Evolutionary conservation across 148 eudicot species (phyloP).

Genomic region (Tetragonia tetragonoides): DNA sequence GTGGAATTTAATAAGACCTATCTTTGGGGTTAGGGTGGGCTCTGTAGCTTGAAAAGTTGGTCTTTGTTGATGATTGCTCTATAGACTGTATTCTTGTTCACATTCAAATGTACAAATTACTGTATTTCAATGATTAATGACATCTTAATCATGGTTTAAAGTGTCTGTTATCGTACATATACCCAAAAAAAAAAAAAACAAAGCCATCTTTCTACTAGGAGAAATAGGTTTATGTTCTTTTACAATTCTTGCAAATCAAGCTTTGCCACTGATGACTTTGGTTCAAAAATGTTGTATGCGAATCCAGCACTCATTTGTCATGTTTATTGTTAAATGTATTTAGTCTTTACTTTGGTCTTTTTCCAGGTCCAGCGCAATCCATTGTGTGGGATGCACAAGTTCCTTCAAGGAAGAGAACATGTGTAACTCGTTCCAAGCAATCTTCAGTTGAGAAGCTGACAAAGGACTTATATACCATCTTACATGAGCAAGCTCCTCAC

Average conservation of each 20-base stretch:
- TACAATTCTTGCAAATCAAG: background rate
- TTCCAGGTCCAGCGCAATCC: constrained; percentile 79
- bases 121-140: background rate
- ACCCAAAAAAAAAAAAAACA: background rate
- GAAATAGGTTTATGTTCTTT: background rate
- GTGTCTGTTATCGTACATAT: background rate
- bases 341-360: constrained; percentile 17
- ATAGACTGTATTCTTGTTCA: background rate
- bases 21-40: background rate
- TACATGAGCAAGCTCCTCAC: constrained; percentile 75
- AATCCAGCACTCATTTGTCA: background rate
- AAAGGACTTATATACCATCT: constrained; percentile 75
- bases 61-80: constrained; percentile 14
- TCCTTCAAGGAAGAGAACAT: constrained; percentile 90
- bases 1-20: background rate
- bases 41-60: constrained; percentile 11
- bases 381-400: constrained; percentile 76
- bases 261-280: constrained; percentile 10
- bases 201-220: background rate
- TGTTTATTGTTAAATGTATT: background rate
- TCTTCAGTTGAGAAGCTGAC: constrained; percentile 90
- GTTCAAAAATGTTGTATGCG: background rate
- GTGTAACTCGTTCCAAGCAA: constrained; percentile 66
- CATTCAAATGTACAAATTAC: constrained; percentile 3
- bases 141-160: constrained; percentile 4